A percentile compares a stretch with the other conserved stretches of the same genome.
Conservation (phyloP, 2,329 filamentous ascomycete genomes). For the Stachybotrys echinatus region DNA sequence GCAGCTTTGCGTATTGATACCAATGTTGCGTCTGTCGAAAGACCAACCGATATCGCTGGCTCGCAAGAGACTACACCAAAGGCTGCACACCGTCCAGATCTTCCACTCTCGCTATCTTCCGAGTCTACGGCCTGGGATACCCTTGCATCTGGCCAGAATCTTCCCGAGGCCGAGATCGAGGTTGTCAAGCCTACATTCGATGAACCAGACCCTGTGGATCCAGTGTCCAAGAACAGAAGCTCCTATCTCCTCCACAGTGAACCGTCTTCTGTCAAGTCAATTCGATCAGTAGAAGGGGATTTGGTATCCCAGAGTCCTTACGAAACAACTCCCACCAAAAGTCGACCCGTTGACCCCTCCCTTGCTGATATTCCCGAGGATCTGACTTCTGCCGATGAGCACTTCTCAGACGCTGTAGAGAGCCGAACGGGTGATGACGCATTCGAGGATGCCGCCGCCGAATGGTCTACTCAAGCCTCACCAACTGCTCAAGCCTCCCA, state of each 20-base stretch:
- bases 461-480: slow-evolving; percentile 1
- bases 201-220: slow-evolving; percentile 32
- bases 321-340: slow-evolving; percentile 18
- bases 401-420: slow-evolving; percentile 28
- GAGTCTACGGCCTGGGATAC: slow-evolving; percentile 3
- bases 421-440: slow-evolving; percentile 12
- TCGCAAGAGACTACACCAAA: slow-evolving; percentile 67
- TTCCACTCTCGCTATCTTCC: slow-evolving; percentile 11
- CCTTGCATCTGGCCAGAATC: slow-evolving; percentile 1
- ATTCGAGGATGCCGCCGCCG: not conserved
- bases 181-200: slow-evolving; percentile 18
- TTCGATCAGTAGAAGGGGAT: slow-evolving; percentile 16
- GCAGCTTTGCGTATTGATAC: slow-evolving; percentile 36
- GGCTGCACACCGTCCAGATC: slow-evolving; percentile 36
- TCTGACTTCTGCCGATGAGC: slow-evolving; percentile 27
- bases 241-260: slow-evolving; percentile 35
- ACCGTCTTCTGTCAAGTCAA: slow-evolving; percentile 25
- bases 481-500: not conserved
- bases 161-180: not conserved
- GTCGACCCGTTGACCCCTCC: slow-evolving; percentile 6
- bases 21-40: slow-evolving; percentile 18
- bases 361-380: slow-evolving; percentile 20
- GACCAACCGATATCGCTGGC: slow-evolving; percentile 44
- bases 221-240: slow-evolving; percentile 36
- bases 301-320: slow-evolving; percentile 13